phyloP scores from a whole-genome alignment of 164 flowering plant genomes.

The Annona cherimola region DNA sequence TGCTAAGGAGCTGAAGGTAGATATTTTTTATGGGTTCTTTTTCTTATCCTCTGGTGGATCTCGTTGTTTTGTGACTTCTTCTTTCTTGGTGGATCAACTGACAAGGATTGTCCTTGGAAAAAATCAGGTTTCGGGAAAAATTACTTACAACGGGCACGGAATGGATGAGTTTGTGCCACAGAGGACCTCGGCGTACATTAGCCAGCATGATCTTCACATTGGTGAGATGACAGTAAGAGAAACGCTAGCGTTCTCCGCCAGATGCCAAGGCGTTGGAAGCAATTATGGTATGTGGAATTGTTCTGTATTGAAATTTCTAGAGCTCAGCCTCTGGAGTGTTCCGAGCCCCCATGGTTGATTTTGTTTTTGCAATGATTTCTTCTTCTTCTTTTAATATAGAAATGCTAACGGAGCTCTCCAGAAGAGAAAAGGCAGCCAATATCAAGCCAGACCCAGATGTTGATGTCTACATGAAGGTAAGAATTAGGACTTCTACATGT shows the following conservation, averaged over 20 bases:
- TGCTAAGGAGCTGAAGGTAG: constrained; percentile 16
- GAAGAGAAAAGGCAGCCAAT: constrained; percentile 34
- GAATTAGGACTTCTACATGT: background rate
- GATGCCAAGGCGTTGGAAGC: constrained; percentile 66
- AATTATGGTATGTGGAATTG: constrained; percentile 35
- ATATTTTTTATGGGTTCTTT: background rate
- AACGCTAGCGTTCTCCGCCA: constrained; percentile 59
- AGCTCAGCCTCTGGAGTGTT: background rate
- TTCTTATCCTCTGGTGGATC: background rate
- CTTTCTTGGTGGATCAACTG: background rate
- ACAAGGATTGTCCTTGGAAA: background rate
- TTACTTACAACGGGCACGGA: constrained; percentile 55
- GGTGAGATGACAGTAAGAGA: constrained; percentile 66
- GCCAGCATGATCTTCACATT: constrained; percentile 58
- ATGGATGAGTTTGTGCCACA: constrained; percentile 63
- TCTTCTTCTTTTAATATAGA: constrained; percentile 9
- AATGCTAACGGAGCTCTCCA: constrained; percentile 25
- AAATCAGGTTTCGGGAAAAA: constrained; percentile 44
- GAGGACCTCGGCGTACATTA: constrained; percentile 53
- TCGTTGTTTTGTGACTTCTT: background rate
- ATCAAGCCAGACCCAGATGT: constrained; percentile 37
- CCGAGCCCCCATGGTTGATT: background rate
- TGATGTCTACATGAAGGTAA: constrained; percentile 37
- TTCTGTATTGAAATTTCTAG: background rate
- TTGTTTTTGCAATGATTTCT: background rate